Conservation (phyloP, 177 flowering plant genomes). For the Telopea speciosissima region DNA sequence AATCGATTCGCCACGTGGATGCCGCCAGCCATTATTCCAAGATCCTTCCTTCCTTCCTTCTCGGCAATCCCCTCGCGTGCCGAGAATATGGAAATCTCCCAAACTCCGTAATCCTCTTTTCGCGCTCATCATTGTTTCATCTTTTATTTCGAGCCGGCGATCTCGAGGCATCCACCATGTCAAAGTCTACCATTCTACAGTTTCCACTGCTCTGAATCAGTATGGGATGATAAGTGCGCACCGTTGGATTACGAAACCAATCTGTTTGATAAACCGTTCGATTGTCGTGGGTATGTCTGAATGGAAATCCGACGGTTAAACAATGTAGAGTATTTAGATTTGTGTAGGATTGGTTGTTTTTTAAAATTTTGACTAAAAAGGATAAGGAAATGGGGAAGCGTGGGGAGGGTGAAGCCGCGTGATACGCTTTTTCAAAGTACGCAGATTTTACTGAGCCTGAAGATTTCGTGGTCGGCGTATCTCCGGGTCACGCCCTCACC, state of each 20-base stretch:
- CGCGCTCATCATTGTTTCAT: conserved; percentile 5
- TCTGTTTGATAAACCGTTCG: no score
- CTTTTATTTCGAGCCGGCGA: conserved; percentile 1
- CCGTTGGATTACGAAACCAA: no score
- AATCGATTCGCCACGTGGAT: not conserved
- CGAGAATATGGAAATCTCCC: no score
- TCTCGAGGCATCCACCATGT: not conserved
- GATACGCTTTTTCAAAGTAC: not conserved
- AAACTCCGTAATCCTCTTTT: not conserved
- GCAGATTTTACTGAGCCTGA: not conserved
- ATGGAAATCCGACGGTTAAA: no score
- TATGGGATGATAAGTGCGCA: no score
- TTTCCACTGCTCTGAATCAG: not conserved
- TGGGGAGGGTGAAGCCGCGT: not conserved
- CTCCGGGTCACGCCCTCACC: not conserved
- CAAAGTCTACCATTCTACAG: not conserved
- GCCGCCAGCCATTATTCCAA: no score
- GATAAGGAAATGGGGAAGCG: not conserved
- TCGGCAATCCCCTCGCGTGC: no score
- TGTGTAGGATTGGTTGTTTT: no score
- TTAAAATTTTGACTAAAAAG: no score
- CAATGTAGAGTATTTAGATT: no score
- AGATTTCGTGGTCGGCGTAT: not conserved
- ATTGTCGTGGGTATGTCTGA: no score
- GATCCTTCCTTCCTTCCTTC: no score